Evolutionary conservation across 805 yeast genomes (phyloP).

Genomic region (Schizosaccharomyces japonicus): DNA sequence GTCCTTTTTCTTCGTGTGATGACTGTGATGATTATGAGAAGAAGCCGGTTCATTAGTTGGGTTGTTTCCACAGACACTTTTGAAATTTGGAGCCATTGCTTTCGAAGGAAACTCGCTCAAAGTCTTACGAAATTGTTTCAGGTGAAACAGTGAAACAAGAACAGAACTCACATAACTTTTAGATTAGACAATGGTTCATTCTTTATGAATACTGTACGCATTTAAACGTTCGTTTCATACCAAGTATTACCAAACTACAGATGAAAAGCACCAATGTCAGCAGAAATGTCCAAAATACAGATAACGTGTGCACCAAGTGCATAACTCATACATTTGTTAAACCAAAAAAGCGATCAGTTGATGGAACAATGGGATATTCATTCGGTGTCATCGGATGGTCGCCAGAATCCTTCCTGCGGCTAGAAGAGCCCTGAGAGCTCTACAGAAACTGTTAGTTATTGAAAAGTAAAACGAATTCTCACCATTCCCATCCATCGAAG

Average conservation of each 20-base stretch:
- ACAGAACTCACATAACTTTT: conserved; percentile 25
- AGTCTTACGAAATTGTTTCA: conserved; percentile 39
- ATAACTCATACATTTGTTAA: background rate
- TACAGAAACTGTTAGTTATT: background rate
- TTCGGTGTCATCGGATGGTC: background rate
- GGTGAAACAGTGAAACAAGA: conserved; percentile 62
- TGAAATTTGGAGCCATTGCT: conserved; percentile 4
- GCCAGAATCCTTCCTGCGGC: background rate
- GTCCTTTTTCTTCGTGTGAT: background rate
- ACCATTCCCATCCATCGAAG: conserved; percentile 2
- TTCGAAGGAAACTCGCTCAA: conserved; percentile 12
- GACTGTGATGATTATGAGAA: background rate
- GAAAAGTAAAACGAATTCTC: background rate
- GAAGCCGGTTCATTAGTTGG: background rate
- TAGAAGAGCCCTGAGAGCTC: background rate
- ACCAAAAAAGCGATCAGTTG: conserved; percentile 1
- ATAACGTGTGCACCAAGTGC: too few relatives aligned
- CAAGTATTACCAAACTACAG: conserved; percentile 1
- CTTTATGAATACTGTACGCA: background rate
- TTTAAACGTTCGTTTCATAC: background rate
- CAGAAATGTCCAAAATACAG: background rate
- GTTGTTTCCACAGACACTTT: conserved; percentile 4
- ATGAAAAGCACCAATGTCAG: background rate
- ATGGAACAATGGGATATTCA: background rate
- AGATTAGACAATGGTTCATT: background rate